Evolutionary conservation across 2,329 filamentous ascomycete species (phyloP), one percentile per base, ranked within the genome.

Genomic region (Clarireedia monteithiana): DNA sequence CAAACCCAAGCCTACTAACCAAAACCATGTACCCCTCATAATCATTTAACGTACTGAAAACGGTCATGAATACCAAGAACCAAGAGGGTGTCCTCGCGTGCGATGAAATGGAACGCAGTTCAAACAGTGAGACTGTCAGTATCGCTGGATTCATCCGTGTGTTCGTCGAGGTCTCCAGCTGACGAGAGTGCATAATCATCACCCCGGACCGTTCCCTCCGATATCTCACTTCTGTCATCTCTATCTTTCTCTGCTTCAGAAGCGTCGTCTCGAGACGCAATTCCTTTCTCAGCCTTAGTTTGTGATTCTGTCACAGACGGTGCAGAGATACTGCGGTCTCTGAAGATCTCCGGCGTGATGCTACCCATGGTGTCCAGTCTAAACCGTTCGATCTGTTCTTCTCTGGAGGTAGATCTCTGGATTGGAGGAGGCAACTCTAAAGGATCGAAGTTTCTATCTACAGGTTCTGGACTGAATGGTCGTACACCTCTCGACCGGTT

Each of bases 391-490:
- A 12, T 24, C 4, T 50, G 27, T 30, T 55, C 53, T 44, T 55
- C 53, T 17, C 30, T 7, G 26, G 4, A 38, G 53, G 5, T 47
- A 44, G 27, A 42, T 4, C 30, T 47, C 23, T 12, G 42, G 27
- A 40, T 48, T 38, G 30, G 48, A 15, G 54, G 50, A 30, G 53
- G 48, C n/a, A 57, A 36, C 27, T 60, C 61, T 34, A 63, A 53
- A 6, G 63, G 61, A 62, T 66, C 63, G 30, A 49, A 44, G 6
- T 58, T 60, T 12, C 60, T 55, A 36, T 61, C 60, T 20, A 56
- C 59, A 6, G 59, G 53, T 26, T 60, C 79, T 2, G 83, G 83
- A 15, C 80, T 83, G 62, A 85, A 85, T 0, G 82, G 82, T 34
- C 82, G 68, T 17, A 78, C 76, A 15, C 76, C 78, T 15, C 81